Evolutionary conservation across 768 basidiomycete species (phyloP), one percentile per base, ranked within the genome.

Genomic region (Pholiota molesta): DNA sequence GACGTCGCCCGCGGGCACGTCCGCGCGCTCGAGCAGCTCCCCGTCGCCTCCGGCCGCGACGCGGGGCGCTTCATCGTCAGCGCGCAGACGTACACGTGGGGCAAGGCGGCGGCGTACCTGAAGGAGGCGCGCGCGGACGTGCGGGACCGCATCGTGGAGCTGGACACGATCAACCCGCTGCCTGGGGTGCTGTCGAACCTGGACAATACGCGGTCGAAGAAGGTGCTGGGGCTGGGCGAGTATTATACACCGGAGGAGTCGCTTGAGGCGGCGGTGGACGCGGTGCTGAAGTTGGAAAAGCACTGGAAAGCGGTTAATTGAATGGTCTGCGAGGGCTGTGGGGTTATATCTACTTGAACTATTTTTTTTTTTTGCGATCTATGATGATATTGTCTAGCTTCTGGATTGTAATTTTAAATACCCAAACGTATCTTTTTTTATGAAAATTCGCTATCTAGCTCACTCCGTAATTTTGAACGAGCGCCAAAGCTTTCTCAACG

Each of bases 1-100:
- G 77, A 78, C 55, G 73, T 78, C 11, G 77, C 73, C 28, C 71
- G 68, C 54, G 72, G 69, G 5, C 77, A 78, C 52, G 67, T 77
- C 47, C 73, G 68, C 33, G 75, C 75, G 13, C 65, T 77, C 23
- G 65, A 62, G 53, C 52, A 65, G 51, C 66, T 75, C 13, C 69
- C 73, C 1, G 66, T 62, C 51, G 64, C 65, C 23, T 49, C 47
- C 23, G 61, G 66, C 7, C 55, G 66, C 13, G 71, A 67, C 9
- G 60, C 68, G 60, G 73, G 72, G 59, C 71, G 77, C 28, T 76
- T 74, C 67, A 56, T 75, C 26, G 60, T 72, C 61, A 76, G 72
- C 55, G 65, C 39, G 9, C 69, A 66, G 23, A 71, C 69, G 45
- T 65, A 67, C 53, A 71, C 69, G 19, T 78, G 75, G 75, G 68